Percentiles rank a stretch among this genome's conserved stretches.
phyloP scores from a whole-genome alignment of 441 rosid species.

The Biscutella laevigata region DNA sequence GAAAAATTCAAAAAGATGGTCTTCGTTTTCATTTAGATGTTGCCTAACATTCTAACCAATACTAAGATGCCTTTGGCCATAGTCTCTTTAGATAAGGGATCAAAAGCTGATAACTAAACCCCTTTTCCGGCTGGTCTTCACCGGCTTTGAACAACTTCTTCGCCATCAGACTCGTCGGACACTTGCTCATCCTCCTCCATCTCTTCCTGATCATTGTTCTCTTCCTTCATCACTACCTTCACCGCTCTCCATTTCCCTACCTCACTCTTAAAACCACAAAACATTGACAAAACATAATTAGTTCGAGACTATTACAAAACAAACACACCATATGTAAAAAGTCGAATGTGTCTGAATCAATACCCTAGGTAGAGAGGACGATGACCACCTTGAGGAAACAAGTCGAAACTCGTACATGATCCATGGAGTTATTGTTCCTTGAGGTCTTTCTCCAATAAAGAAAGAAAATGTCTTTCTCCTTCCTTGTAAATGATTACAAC shows the following conservation, averaged over 20 bases:
- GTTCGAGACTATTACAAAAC: no score
- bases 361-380: constrained; percentile 15
- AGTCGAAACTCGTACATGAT: constrained; percentile 29
- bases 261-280: constrained; percentile 6
- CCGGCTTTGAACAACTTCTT: constrained; percentile 31
- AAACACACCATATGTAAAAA: no score
- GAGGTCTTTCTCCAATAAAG: constrained; percentile 25
- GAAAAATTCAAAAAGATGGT: no score
- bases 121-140: background rate
- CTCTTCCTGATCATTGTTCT: constrained; percentile 20
- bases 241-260: constrained; percentile 28
- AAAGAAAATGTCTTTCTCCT: constrained; percentile 26
- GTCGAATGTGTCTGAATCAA: no score
- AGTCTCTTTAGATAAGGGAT: no score
- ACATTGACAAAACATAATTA: no score
- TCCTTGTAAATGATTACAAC: constrained; percentile 19
- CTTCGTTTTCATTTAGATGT: background rate
- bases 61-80: no score
- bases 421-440: constrained; percentile 31
- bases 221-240: constrained; percentile 26
- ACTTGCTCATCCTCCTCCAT: constrained; percentile 16
- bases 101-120: no score
- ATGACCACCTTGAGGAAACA: constrained; percentile 17
- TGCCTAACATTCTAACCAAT: constrained; percentile 6
- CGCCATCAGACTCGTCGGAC: constrained; percentile 30